Evolutionary conservation across 2,329 filamentous ascomycete species (phyloP).

Genomic region (Colletotrichum salicis): DNA sequence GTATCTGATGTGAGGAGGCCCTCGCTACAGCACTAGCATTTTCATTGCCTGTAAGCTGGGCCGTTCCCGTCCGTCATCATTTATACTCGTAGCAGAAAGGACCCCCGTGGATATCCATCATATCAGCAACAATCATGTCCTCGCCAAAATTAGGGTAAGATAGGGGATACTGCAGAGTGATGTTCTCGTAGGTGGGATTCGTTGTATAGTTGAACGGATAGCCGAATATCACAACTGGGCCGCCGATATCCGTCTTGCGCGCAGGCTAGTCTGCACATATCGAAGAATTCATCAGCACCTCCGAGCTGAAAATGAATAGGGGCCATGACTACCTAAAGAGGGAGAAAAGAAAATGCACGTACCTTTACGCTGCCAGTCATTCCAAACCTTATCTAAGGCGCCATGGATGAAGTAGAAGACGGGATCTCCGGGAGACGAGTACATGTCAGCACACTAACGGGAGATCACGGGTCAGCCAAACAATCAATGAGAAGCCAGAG

Average conservation of each 20-base stretch:
- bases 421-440: background rate
- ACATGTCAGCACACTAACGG: background rate
- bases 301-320: background rate
- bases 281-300: background rate
- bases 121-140: background rate
- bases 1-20: too few species aligned
- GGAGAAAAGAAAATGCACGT: background rate
- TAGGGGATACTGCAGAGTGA: background rate
- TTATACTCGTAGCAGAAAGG: background rate
- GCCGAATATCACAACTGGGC: background rate
- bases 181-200: background rate
- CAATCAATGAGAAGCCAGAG: background rate
- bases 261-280: background rate
- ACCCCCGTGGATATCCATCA: background rate
- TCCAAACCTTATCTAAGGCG: background rate
- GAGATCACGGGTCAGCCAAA: background rate
- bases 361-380: background rate
- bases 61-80: background rate
- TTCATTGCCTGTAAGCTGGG: too few species aligned
- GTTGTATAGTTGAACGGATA: background rate
- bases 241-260: background rate
- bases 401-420: background rate
- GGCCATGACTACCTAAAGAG: background rate
- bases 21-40: too few species aligned
- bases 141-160: background rate